Evolutionary conservation across 371 early-diverging fungal genomes (phyloP).

Genomic region (Catenaria anguillulae): DNA sequence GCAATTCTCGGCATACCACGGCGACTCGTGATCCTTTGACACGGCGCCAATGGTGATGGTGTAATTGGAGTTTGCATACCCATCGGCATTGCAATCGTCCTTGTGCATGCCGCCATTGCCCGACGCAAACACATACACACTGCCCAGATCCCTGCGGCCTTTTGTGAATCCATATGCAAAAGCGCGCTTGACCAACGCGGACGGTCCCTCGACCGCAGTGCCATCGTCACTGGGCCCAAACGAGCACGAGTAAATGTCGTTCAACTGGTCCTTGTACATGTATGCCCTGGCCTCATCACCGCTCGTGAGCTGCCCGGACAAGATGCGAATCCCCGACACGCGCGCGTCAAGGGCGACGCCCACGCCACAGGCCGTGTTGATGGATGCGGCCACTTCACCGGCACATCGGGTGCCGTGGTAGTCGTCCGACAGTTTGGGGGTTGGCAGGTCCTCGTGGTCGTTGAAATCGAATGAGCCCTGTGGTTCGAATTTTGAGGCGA

Average conservation of each 20-base stretch:
- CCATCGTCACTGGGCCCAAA: conserved; percentile 96
- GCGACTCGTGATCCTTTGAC: conserved; percentile 53
- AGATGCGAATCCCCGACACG: conserved; percentile 81
- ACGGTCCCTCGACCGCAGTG: conserved; percentile 70
- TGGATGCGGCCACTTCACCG: conserved; percentile 84
- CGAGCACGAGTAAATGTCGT: conserved; percentile 82
- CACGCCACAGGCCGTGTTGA: conserved; percentile 85
- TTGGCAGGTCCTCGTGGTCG: conserved; percentile 55
- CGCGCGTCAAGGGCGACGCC: conserved; percentile 81
- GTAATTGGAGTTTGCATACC: conserved; percentile 89
- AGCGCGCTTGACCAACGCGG: conserved; percentile 58
- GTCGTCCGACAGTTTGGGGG: conserved; percentile 61
- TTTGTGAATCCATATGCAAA: conserved; percentile 63
- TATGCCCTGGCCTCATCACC: conserved; percentile 80
- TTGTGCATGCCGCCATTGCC: conserved; percentile 73
- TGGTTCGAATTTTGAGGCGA: conserved; percentile 66
- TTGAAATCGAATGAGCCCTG: conserved; percentile 90
- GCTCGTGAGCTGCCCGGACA: conserved; percentile 72
- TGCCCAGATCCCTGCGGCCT: conserved; percentile 73
- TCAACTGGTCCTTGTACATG: conserved; percentile 67
- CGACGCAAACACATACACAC: conserved; percentile 84
- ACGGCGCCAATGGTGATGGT: conserved; percentile 88
- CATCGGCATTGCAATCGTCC: conserved; percentile 94
- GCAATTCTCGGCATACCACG: conserved; percentile 79
- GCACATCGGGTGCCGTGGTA: conserved; percentile 94